Base-by-base conservation (phyloP, 345 rosid genomes). In the Excoecaria cochinchinensis region DNA sequence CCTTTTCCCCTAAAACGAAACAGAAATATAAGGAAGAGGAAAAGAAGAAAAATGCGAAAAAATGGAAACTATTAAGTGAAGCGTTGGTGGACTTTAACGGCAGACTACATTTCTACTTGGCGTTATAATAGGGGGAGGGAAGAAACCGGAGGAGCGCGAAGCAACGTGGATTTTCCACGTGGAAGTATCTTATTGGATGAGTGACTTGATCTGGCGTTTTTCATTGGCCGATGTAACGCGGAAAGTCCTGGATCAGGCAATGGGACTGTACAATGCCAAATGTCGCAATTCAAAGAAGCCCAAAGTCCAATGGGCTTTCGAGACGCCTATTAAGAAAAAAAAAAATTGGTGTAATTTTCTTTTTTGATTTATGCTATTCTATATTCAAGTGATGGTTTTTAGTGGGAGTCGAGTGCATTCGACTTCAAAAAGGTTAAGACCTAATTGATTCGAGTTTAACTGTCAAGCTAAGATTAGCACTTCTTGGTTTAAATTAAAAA, bases 81-180 rank as follows among this genome's bases (percentile, higher is more conserved):
- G 25, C 52, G 40, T 22, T 48, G 31, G 46, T 31, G 16, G 46
- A 19, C 56, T 22, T 68, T 19, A 76, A 76, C 79, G 69, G 74
- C 59, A n/a, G 50, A 14, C 61, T 50, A 1, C 22, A 53, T 11
- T 40, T 16, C 4, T 38, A 25, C 9, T 46, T 68, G 0, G 48
- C 5, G 47, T 67, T 51, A 51, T 52, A 24, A 6, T 11, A 25
- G 40, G 66, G 19, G 40, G 11, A 63, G 55, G 8, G 31, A 38
- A 38, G 51, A 21, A 65, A 42, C 25, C n/a, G 11, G 31, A 42
- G 46, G 60, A 70, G 73, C 60, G 61, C 61, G 61, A 70, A 52
- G 74, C 59, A 39, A 80, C 82, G 76, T 75, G 55, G 70, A 58
- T 44, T 12, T 19, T 48, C 76, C 76, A 75, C 82, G 79, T 76